Evolutionary conservation across 2,329 filamentous ascomycete species (phyloP).

Genomic region (Torrubiellomyces zombiae): DNA sequence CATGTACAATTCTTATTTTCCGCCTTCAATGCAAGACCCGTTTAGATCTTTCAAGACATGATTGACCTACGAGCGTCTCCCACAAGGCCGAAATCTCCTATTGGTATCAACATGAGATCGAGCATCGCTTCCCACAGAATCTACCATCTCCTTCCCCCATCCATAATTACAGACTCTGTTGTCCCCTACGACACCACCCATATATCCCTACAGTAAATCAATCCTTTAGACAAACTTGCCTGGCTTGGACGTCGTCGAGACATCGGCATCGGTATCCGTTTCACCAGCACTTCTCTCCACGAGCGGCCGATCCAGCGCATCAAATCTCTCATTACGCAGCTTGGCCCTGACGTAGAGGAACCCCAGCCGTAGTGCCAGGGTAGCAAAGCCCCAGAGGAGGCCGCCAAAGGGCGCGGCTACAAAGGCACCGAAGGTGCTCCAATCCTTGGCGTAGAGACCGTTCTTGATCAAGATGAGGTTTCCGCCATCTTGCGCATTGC

Average conservation of each 20-base stretch:
- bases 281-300: no score
- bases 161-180: no score
- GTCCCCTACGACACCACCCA: no score
- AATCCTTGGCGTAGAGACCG: conserved; percentile 61
- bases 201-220: no score
- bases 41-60: no score
- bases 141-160: no score
- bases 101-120: no score
- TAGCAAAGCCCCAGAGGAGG: conserved; percentile 51
- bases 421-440: conserved; percentile 72
- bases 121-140: no score
- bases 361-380: conserved; percentile 40
- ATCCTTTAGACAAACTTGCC: conserved; percentile 39
- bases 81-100: no score
- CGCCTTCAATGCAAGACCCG: no score
- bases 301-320: conserved; percentile 43
- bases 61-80: no score
- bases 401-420: conserved; percentile 64
- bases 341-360: conserved; percentile 42
- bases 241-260: conserved; percentile 16
- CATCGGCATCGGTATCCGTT: conserved; percentile 5
- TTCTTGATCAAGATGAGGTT: conserved; percentile 55
- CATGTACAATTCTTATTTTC: no score
- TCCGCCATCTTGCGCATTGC: conserved; percentile 43
- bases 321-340: conserved; percentile 42